Evolutionary conservation across 306 rosid species (phyloP).

Genomic region (Trifolium dubium): DNA sequence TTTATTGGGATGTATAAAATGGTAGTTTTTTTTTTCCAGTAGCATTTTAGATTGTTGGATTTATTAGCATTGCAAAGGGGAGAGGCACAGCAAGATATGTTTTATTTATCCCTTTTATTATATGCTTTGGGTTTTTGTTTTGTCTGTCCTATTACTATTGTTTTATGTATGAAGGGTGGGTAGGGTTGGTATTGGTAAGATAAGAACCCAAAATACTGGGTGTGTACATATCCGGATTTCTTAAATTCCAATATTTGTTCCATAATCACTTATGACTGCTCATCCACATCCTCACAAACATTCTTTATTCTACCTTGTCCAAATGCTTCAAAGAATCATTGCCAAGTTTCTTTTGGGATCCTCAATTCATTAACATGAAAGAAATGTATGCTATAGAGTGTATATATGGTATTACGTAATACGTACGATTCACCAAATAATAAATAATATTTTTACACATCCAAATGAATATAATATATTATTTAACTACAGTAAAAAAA

Average conservation of each 20-base stretch:
- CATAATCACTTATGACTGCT: background rate
- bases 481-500: too few relatives aligned
- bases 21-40: conserved; percentile 46
- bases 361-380: too few relatives aligned
- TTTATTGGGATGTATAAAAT: conserved; percentile 47
- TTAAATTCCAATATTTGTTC: conserved; percentile 35
- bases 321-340: too few relatives aligned
- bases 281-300: too few relatives aligned
- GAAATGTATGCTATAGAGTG: too few relatives aligned
- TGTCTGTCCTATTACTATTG: conserved; percentile 32
- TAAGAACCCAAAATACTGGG: conserved; percentile 53
- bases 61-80: conserved; percentile 1
- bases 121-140: conserved; percentile 23
- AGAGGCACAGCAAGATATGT: background rate
- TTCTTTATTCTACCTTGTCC: too few relatives aligned
- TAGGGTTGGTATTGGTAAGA: conserved; percentile 58
- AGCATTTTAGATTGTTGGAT: conserved; percentile 52
- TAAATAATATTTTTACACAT: too few relatives aligned
- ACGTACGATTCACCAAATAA: too few relatives aligned
- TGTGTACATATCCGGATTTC: conserved; percentile 49
- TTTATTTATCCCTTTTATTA: background rate
- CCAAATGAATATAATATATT: too few relatives aligned
- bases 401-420: too few relatives aligned
- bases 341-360: too few relatives aligned
- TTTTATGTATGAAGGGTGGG: conserved; percentile 61